Evolutionary conservation across 306 rosid species (phyloP).

Genomic region (Echinosophora koreensis): DNA sequence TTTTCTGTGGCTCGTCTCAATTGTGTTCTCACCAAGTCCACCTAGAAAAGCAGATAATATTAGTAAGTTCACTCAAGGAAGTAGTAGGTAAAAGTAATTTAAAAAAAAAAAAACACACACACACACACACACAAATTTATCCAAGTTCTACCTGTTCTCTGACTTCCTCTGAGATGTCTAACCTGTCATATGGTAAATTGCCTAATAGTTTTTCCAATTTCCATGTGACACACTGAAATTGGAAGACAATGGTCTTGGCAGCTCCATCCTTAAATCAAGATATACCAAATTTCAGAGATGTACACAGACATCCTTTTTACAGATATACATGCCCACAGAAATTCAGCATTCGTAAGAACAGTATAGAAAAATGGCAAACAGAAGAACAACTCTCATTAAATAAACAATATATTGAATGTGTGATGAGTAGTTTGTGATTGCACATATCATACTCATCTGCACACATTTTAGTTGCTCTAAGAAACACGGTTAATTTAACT

Average conservation of each 20-base stretch:
- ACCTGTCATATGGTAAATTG: slow-evolving; percentile 69
- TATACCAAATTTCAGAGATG: slow-evolving; percentile 65
- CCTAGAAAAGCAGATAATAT: slow-evolving; percentile 58
- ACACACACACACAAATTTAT: too few relatives aligned
- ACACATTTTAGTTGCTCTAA: background rate
- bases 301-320: slow-evolving; percentile 50
- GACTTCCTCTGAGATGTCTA: slow-evolving; percentile 92
- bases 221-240: slow-evolving; percentile 88
- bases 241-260: slow-evolving; percentile 68
- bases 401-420: background rate
- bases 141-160: slow-evolving; percentile 82
- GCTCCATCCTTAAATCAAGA: slow-evolving; percentile 86
- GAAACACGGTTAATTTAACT: background rate
- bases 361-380: slow-evolving; percentile 23
- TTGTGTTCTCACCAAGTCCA: slow-evolving; percentile 89
- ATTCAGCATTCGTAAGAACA: slow-evolving; percentile 44
- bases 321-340: slow-evolving; percentile 53
- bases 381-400: slow-evolving; percentile 20
- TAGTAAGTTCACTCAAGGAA: slow-evolving; percentile 18
- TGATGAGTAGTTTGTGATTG: slow-evolving; percentile 17
- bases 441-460: background rate
- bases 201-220: slow-evolving; percentile 84
- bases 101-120: slow-evolving; percentile 2
- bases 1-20: slow-evolving; percentile 84
- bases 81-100: background rate